Evolutionary conservation across 2,329 filamentous ascomycete genomes (phyloP).

Genomic region (Diaporthe vexans): DNA sequence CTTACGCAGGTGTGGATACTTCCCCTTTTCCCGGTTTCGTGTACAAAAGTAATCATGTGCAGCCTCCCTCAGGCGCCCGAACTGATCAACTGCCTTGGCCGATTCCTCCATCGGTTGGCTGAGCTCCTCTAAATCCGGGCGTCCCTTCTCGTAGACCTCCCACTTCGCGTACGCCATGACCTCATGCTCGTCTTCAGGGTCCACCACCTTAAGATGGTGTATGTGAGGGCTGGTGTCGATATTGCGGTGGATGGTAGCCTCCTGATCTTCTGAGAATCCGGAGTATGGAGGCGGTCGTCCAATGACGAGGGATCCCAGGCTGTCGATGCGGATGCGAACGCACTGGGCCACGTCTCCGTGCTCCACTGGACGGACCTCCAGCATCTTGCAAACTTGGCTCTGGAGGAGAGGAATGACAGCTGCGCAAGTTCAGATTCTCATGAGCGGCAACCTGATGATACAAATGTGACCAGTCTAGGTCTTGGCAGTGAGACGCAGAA

Average conservation of each 20-base stretch:
- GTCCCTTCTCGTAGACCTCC: neutral
- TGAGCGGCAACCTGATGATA: no score
- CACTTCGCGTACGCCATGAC: neutral
- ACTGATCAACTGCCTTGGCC: neutral
- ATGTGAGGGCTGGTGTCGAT: neutral
- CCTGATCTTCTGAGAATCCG: neutral
- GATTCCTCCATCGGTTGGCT: neutral
- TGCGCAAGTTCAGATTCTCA: no score
- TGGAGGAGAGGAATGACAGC: neutral
- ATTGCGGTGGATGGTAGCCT: neutral
- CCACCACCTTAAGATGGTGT: neutral
- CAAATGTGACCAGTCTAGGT: no score
- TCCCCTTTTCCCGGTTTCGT: neutral
- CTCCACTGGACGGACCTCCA: neutral
- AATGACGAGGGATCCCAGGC: neutral
- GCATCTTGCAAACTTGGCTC: neutral
- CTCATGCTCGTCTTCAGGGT: neutral
- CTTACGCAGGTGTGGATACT: neutral
- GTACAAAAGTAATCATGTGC: conserved; percentile 3
- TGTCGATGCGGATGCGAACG: neutral
- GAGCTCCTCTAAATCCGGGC: neutral
- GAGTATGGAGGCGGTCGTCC: neutral
- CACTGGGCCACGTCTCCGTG: neutral
- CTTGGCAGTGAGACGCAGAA: no score
- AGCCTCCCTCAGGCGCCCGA: neutral